Evolutionary conservation across 1,284 basidiomycete species (phyloP).

Genomic region (Tilletia indica): DNA sequence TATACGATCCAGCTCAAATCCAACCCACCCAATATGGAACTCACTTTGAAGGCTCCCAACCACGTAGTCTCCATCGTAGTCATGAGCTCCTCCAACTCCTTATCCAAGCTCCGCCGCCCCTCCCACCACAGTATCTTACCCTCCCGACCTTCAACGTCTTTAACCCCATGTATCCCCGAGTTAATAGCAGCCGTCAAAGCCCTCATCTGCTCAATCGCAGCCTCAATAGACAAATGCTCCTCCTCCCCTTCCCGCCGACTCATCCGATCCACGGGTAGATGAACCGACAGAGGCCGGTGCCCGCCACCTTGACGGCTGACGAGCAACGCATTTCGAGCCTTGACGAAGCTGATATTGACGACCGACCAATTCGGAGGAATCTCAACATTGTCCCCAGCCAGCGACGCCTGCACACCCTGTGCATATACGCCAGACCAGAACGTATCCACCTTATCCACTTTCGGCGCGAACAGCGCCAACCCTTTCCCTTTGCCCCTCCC

Average conservation of each 20-base stretch:
- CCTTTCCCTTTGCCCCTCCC: no score
- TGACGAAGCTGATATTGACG: slow-evolving; percentile 76
- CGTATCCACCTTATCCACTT: slow-evolving; percentile 56
- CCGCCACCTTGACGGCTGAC: slow-evolving; percentile 65
- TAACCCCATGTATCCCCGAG: slow-evolving; percentile 72
- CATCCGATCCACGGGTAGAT: slow-evolving; percentile 76
- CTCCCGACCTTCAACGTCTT: slow-evolving; percentile 68
- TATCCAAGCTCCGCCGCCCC: slow-evolving; percentile 72
- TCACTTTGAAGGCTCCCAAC: slow-evolving; percentile 86
- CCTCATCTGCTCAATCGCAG: slow-evolving; percentile 71
- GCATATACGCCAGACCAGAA: slow-evolving; percentile 51
- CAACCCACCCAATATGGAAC: neutral
- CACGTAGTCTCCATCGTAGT: slow-evolving; percentile 89
- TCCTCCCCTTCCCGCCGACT: slow-evolving; percentile 68
- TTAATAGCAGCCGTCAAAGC: slow-evolving; percentile 78
- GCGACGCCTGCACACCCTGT: slow-evolving; percentile 19
- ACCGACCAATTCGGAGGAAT: slow-evolving; percentile 81
- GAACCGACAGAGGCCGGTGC: slow-evolving; percentile 61
- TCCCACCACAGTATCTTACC: slow-evolving; percentile 78
- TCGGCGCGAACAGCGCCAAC: neutral
- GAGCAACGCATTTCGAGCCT: slow-evolving; percentile 79
- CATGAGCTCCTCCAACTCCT: slow-evolving; percentile 71
- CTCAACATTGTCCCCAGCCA: slow-evolving; percentile 30
- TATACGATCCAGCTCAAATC: neutral
- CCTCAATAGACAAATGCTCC: slow-evolving; percentile 73